A percentile compares a stretch with the other conserved stretches of the same genome.
phyloP scores from a whole-genome alignment of 176 grass and related monocot species.

The Poa pratensis region DNA sequence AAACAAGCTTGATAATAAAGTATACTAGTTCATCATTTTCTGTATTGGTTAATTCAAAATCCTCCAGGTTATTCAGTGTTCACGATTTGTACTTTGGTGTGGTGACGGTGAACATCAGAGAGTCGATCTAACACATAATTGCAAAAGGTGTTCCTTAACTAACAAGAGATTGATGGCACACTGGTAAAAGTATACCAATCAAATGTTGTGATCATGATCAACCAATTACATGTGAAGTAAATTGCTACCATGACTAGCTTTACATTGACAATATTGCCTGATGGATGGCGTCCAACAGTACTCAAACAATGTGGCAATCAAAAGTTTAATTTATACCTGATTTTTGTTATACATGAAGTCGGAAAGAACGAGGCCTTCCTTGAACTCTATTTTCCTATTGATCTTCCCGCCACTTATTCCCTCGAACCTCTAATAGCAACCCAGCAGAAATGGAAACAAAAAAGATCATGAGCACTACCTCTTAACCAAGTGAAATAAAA shows the following conservation, averaged over 20 bases:
- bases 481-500: slow-evolving; percentile 26
- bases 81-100: not conserved
- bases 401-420: slow-evolving; percentile 94
- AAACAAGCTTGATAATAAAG: slow-evolving; percentile 15
- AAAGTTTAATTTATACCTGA: slow-evolving; percentile 56
- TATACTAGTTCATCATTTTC: slow-evolving; percentile 6
- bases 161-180: slow-evolving; percentile 33
- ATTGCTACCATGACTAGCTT: slow-evolving; percentile 21
- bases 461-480: slow-evolving; percentile 18
- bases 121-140: slow-evolving; percentile 24
- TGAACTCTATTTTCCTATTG: slow-evolving; percentile 88
- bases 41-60: not conserved
- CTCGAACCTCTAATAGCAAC: slow-evolving; percentile 80
- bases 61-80: not conserved
- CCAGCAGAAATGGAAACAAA: slow-evolving; percentile 9
- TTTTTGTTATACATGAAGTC: slow-evolving; percentile 80
- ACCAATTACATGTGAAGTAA: slow-evolving; percentile 17
- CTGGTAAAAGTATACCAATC: slow-evolving; percentile 1
- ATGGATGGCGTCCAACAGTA: not conserved
- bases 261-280: not conserved
- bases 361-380: slow-evolving; percentile 79
- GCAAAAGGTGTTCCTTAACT: slow-evolving; percentile 24
- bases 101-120: slow-evolving; percentile 7
- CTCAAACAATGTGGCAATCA: slow-evolving; percentile 15
- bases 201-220: slow-evolving; percentile 16